Evolutionary conservation across 495 filamentous ascomycete genomes (phyloP), one percentile per base, ranked within the genome.

Genomic region (Margaritispora aquatica): DNA sequence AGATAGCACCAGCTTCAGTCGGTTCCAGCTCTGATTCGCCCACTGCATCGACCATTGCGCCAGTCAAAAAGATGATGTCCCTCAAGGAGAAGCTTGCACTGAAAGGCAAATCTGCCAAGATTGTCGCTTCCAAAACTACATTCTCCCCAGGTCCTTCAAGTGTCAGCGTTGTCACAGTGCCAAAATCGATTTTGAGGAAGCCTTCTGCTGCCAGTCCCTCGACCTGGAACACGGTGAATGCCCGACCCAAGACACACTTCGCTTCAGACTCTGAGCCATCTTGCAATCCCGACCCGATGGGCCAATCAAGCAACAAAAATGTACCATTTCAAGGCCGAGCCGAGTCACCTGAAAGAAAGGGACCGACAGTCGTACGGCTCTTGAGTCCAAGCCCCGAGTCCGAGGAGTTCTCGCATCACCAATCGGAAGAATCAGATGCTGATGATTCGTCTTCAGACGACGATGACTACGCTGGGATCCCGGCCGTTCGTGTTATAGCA

Each of bases 51-150:
- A 5, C 46, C 15, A 9, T 10, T 19, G 19, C 52, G 1, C 38
- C 55, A 38, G 41, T 57, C 7, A 24, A 44, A 23, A 61, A 59
- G 26, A 19, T 67, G 17, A 31, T 64, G 23, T 62, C 65, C 2
- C 24, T 64, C 4, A 62, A 59, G 21, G 65, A 67, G 51, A 63
- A 60, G 38, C 61, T 63, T 17, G 54, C 58, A 19, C 38, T 62
- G 29, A 63, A 67, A 36, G 65, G 62, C 10, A 64, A 67, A 49
- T 36, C 52, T 11, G 49, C 51, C 54, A 67, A 64, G 46, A 62
- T 67, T 50, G 58, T 67, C 11, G 49, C 60, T 22, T 22, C n/a
- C 34, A 66, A 61, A 48, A 4, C 20, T 3, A 26, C 15, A 5
- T 38, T 21, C 2, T 52, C 31, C 0, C 55, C 55, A 19, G 13